Conservation (phyloP, 2,329 filamentous ascomycete genomes). For the Elsinoe necatrix region DNA sequence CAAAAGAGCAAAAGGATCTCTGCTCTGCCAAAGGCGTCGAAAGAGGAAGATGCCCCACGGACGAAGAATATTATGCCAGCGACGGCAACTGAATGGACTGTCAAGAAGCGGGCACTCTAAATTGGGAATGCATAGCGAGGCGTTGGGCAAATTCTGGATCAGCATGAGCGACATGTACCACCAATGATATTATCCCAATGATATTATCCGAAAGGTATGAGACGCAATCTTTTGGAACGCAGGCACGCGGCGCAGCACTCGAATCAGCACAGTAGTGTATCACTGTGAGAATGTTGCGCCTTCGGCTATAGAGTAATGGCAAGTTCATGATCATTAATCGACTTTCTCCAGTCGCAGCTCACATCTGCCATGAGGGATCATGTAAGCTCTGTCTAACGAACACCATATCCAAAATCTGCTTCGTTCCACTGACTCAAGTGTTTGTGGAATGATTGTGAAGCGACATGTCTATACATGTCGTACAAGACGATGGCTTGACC, state of each 20-base stretch:
- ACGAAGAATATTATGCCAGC: constrained; percentile 30
- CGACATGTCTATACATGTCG: neutral
- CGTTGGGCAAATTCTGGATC: neutral
- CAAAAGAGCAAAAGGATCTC: constrained; percentile 38
- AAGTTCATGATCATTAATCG: neutral
- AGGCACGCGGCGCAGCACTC: neutral
- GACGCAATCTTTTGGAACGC: neutral
- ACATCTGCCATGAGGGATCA: neutral
- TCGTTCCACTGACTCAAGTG: neutral
- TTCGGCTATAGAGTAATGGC: neutral
- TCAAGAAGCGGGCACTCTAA: neutral
- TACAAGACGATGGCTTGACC: neutral
- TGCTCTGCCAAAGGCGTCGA: constrained; percentile 42
- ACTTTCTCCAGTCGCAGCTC: neutral
- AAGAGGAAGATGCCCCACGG: constrained; percentile 43
- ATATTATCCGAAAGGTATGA: neutral
- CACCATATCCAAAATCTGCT: neutral
- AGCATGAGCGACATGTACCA: neutral
- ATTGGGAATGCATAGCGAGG: neutral
- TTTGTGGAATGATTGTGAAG: neutral
- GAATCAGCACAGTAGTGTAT: neutral
- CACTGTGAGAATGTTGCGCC: neutral
- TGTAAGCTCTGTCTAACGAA: neutral
- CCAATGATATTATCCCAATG: neutral
- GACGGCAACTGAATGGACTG: neutral